These are phyloP conservation scores for Cornus controversa DNA, from an alignment of 148 eudicot genomes.

Conservation along the genomic window DNA sequence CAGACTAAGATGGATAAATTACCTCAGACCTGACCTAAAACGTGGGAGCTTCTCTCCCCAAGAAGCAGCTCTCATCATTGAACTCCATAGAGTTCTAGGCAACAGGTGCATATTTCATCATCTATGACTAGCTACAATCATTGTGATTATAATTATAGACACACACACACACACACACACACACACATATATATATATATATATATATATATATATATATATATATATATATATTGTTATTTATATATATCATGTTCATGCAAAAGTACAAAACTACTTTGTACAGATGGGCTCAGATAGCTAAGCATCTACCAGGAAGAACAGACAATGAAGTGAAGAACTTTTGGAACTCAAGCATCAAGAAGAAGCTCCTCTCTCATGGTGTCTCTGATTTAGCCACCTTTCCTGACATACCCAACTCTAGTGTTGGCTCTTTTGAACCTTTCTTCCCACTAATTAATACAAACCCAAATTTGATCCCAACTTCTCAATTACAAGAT, in stretches of 20 bases:
- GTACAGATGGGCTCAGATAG: slow-evolving; percentile 88
- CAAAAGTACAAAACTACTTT: neutral
- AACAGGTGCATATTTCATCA: slow-evolving; percentile 44
- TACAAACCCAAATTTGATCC: slow-evolving; percentile 26
- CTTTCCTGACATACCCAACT: slow-evolving; percentile 21
- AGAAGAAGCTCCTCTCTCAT: slow-evolving; percentile 66
- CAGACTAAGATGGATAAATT: slow-evolving; percentile 87
- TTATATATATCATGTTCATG: neutral
- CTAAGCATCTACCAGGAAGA: slow-evolving; percentile 86
- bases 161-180: no score
- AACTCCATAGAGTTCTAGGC: slow-evolving; percentile 82
- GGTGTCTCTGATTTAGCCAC: slow-evolving; percentile 22
- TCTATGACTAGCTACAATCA: neutral
- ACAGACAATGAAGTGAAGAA: slow-evolving; percentile 97
- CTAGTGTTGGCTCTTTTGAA: slow-evolving; percentile 10
- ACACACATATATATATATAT: neutral
- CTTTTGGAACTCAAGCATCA: slow-evolving; percentile 91
- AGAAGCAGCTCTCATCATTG: slow-evolving; percentile 80
- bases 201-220: neutral
- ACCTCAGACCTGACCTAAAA: slow-evolving; percentile 82
- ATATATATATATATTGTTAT: neutral
- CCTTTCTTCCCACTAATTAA: slow-evolving; percentile 5
- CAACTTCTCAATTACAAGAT: slow-evolving; percentile 10
- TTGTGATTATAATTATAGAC: neutral
- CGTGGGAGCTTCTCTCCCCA: slow-evolving; percentile 75